Base-by-base conservation (phyloP, 352 stramenopile genomes). In the Phytophthora sojae region DNA sequence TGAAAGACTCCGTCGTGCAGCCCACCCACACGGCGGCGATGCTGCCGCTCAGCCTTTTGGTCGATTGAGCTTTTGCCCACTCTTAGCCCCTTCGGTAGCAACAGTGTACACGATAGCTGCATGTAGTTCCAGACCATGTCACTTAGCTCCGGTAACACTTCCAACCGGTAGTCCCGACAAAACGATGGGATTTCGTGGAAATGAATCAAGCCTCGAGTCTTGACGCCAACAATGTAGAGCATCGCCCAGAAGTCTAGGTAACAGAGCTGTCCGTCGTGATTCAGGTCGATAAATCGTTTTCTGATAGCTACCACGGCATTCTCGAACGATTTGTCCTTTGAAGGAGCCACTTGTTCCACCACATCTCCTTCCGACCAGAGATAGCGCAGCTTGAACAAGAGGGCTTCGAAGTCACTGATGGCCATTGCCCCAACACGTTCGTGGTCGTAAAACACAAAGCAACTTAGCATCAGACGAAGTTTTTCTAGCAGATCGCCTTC, bases 221-320 rank as follows among this genome's bases (percentile, higher is more conserved):
- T 90, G 14, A 93, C 60, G 0, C 80, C 82, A 0, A 93, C 78
- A 35, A 96, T 83, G 57, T 96, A 96, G 0, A 96, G 68, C 82
- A 96, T 91, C 0, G 80, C 85, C 83, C 88, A 96, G 37, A 96
- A 93, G 55, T 96, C 88, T 21, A 96, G 65, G 59, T 96, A 96
- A 51, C 86, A 93, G 1, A 94, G 75, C 25, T 81, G 67, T 2
- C 84, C 88, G 37, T 94, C 88, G 3, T 81, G 68, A 35, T 91
- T 70, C 1, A 73, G 30, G 21, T 96, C 86, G 0, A 67, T 55
- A 49, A 94, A 94, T 1, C 83, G 78, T 35, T 74, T 69, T 45
- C 72, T 78, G 0, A 71, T 71, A 12, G 84, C 84, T 1, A 77
- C 42, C 14, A 94, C 72, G 1, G 77, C 77, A 62, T 84, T 84